Evolutionary conservation across 495 filamentous ascomycete species (phyloP).

Genomic region (Hypoxylon cercidicola): DNA sequence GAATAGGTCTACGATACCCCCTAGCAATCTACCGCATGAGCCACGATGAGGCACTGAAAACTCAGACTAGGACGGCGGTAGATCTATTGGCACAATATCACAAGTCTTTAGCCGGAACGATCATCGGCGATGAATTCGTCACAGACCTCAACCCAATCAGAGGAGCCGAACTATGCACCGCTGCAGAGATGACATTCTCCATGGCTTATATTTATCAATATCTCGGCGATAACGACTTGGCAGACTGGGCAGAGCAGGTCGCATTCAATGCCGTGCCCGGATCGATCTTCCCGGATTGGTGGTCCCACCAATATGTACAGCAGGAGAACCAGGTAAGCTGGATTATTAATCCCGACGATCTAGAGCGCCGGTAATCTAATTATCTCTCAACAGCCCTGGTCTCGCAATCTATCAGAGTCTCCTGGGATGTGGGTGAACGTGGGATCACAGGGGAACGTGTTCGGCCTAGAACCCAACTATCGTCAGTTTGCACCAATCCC

Average conservation of each 20-base stretch:
- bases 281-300: constrained; percentile 66
- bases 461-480: constrained; percentile 55
- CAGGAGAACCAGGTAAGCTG: constrained; percentile 63
- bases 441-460: constrained; percentile 54
- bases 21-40: constrained; percentile 46
- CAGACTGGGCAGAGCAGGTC: constrained; percentile 65
- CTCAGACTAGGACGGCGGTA: constrained; percentile 45
- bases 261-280: constrained; percentile 71
- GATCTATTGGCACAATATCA: constrained; percentile 45
- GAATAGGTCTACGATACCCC: constrained; percentile 42
- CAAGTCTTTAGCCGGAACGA: constrained; percentile 48
- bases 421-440: constrained; percentile 63
- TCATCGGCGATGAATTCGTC: constrained; percentile 46
- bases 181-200: constrained; percentile 48
- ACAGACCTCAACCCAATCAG: constrained; percentile 46
- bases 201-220: constrained; percentile 49
- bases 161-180: constrained; percentile 50
- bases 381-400: constrained; percentile 46
- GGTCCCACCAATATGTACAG: constrained; percentile 69
- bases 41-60: constrained; percentile 42
- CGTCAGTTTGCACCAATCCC: constrained; percentile 29
- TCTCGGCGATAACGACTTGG: constrained; percentile 62
- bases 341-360: constrained; percentile 32
- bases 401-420: constrained; percentile 51
- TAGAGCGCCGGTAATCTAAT: neutral